Base-by-base conservation (phyloP, 192 early-diverging fungal species). In the Chytriomyces hyalinus region DNA sequence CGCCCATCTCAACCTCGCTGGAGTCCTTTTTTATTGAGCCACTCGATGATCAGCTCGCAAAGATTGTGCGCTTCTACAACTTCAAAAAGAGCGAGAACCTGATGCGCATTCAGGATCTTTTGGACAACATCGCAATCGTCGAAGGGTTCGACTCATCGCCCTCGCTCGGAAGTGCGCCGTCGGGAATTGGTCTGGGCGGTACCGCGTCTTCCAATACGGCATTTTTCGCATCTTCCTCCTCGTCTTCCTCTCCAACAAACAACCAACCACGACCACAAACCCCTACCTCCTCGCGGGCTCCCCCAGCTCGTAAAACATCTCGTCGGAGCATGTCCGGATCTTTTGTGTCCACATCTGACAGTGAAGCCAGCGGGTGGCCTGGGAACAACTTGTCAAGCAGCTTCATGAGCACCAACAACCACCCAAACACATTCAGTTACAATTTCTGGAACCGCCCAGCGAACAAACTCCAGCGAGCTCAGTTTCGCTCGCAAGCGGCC, bases 1-100 rank as follows among this genome's bases (percentile, higher is more conserved):
- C 78, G 46, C n/a, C 67, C 49, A 10, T 26, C 57, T 8, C 84
- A 49, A 28, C 65, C 13, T 60, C 28, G 44, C 65, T 78, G 17
- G 76, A 80, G 50, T 26, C 62, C 9, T 76, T 83, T 82, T 96
- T 98, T 70, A 82, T 87, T 15, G 86, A 88, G 6, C 88, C 93
- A 2, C 88, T 98, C 7, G 94, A 97, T 78, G 88, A 88, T 67
- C 93, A 97, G 67, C 87, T 98, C 46, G 86, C 87, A 66, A 94
- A 94, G 78, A 94, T 98, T 70, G 86, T 87, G 48, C 79, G 80
- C 45, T 97, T 97, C 74, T 98, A 98, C 82, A 77, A 81, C 17
- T 88, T 88, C 65, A 96, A 96, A 78, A 95, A 97, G 75, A 84
- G 84, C 0, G 93, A 95, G 80, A 84, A 96, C 22, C 86, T 91